These are phyloP conservation scores for Erigeron canadensis DNA, from an alignment of 129 eudicot genomes.

Conservation along the genomic window DNA sequence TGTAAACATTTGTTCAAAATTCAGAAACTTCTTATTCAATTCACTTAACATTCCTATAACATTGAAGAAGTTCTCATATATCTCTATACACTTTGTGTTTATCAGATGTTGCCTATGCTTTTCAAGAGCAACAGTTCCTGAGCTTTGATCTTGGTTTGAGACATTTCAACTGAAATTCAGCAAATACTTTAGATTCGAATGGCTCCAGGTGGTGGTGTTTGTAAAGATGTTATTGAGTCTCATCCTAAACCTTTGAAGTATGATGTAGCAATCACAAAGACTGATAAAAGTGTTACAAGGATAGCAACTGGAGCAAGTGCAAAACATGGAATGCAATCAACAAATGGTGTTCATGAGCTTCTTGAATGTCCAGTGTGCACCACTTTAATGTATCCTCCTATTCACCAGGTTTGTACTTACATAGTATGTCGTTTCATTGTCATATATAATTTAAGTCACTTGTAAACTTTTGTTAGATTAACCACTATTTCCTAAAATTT, in stretches of 20 bases:
- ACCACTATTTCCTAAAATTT: background rate
- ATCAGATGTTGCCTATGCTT: slow-evolving; percentile 30
- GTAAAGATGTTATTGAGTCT: slow-evolving; percentile 63
- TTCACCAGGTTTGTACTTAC: slow-evolving; percentile 71
- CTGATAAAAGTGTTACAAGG: slow-evolving; percentile 37
- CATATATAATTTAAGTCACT: background rate
- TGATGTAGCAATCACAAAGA: slow-evolving; percentile 42
- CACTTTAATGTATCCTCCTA: slow-evolving; percentile 78
- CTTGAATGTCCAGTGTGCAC: slow-evolving; percentile 79
- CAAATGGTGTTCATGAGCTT: slow-evolving; percentile 74
- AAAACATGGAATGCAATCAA: slow-evolving; percentile 53
- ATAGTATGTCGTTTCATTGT: background rate
- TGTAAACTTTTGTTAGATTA: slow-evolving; percentile 14
- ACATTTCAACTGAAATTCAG: slow-evolving; percentile 19
- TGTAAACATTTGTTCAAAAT: slow-evolving; percentile 27
- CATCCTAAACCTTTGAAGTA: slow-evolving; percentile 56
- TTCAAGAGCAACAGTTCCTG: slow-evolving; percentile 20
- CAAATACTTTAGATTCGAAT: slow-evolving; percentile 26
- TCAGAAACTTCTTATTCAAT: slow-evolving; percentile 20
- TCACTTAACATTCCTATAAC: background rate
- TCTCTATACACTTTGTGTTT: slow-evolving; percentile 30
- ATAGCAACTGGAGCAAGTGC: slow-evolving; percentile 28
- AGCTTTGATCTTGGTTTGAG: slow-evolving; percentile 21
- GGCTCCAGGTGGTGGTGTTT: slow-evolving; percentile 71
- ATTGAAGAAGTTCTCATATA: slow-evolving; percentile 20